Percentiles rank a stretch among this genome's conserved stretches.
Evolutionary conservation across 2,329 filamentous ascomycete species (phyloP).

Genomic region (Calonectria pauciramosa): DNA sequence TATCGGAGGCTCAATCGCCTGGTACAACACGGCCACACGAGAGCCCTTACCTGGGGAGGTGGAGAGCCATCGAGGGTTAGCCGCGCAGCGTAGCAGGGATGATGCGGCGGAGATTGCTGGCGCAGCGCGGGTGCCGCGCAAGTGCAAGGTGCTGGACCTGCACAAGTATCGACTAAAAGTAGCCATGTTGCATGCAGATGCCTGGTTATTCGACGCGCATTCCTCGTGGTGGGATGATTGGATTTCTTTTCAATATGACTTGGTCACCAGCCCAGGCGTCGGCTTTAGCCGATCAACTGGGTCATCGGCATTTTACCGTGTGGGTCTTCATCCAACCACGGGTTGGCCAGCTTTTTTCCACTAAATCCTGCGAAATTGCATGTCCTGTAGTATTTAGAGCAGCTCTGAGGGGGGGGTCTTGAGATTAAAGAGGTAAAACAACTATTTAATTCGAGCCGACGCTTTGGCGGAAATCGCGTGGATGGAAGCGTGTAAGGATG

Average conservation of each 20-base stretch:
- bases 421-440: too few species aligned
- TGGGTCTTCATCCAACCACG: neutral
- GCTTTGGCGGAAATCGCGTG: too few species aligned
- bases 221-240: neutral
- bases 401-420: too few species aligned
- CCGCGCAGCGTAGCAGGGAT: neutral
- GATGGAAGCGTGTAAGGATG: too few species aligned
- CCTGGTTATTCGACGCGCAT: neutral
- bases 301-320: neutral
- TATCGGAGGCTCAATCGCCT: slow-evolving; percentile 60
- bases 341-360: too few species aligned
- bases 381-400: neutral
- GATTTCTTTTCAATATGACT: neutral
- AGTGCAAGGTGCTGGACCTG: neutral
- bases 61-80: neutral
- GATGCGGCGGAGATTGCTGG: neutral
- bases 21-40: slow-evolving; percentile 60
- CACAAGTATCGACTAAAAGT: neutral
- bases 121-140: neutral
- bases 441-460: too few species aligned
- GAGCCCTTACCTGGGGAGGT: neutral
- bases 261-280: neutral
- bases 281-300: neutral
- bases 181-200: neutral
- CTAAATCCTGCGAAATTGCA: neutral